Percentiles rank a stretch among this genome's conserved stretches.
Evolutionary conservation across 768 basidiomycete genomes (phyloP).

Genomic region (Russula compacta): DNA sequence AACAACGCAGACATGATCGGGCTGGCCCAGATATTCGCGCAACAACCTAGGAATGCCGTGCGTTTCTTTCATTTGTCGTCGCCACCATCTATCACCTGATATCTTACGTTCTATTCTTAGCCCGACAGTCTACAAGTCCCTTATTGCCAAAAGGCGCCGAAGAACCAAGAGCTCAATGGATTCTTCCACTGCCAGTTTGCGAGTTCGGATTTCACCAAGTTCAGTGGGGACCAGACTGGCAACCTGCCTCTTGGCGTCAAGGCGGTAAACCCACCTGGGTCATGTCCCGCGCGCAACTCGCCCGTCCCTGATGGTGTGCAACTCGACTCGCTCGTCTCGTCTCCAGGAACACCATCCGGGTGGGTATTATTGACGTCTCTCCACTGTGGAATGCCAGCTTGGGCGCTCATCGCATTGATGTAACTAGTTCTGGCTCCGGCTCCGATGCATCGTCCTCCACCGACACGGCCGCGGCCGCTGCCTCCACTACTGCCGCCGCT

Average conservation of each 20-base stretch:
- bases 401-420: not conserved
- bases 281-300: constrained; percentile 41
- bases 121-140: constrained; percentile 36
- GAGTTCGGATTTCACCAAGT: constrained; percentile 35
- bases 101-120: constrained; percentile 18
- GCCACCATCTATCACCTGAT: not conserved
- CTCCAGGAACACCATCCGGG: constrained; percentile 25
- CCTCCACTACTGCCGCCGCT: no score
- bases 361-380: not conserved
- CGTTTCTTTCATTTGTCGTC: constrained; percentile 13
- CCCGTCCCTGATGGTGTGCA: constrained; percentile 43
- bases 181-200: constrained; percentile 50
- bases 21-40: constrained; percentile 43
- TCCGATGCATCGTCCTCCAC: no score
- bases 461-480: no score
- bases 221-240: constrained; percentile 38
- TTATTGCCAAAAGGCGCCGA: constrained; percentile 45
- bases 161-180: constrained; percentile 43
- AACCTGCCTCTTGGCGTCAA: constrained; percentile 44
- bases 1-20: constrained; percentile 38
- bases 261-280: constrained; percentile 37
- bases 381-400: no score
- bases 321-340: constrained; percentile 31
- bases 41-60: constrained; percentile 49
- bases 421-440: no score